A percentile compares a stretch with the other conserved stretches of the same genome.
phyloP scores from a whole-genome alignment of 2,329 filamentous ascomycete genomes.

The Aureobasidium sp. region DNA sequence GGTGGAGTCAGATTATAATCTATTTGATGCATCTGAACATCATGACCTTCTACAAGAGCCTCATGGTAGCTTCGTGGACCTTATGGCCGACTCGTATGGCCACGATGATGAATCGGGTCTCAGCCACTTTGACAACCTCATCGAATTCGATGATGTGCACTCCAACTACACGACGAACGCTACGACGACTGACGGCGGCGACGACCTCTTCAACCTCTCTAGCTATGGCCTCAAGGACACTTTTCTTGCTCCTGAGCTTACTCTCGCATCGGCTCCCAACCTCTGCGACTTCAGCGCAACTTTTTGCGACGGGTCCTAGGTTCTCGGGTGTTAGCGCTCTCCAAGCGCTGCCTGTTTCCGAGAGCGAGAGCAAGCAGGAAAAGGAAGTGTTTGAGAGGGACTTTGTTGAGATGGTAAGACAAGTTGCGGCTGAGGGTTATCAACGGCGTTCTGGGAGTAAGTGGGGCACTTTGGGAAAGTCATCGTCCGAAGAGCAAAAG shows the following conservation, averaged over 20 bases:
- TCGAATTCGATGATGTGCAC: background rate
- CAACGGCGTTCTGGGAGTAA: conserved; percentile 12
- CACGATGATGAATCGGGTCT: conserved; percentile 10
- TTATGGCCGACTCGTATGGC: conserved; percentile 27
- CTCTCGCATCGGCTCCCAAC: conserved; percentile 13
- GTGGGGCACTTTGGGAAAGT: background rate
- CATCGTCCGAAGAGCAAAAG: conserved; percentile 8
- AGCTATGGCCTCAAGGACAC: conserved; percentile 9
- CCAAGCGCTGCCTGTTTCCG: conserved; percentile 13
- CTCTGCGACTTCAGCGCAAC: conserved; percentile 15
- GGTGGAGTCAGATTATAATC: conserved; percentile 18
- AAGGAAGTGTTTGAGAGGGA: conserved; percentile 9
- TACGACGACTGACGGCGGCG: background rate
- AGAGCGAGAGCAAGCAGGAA: conserved; percentile 9
- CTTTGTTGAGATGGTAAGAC: background rate
- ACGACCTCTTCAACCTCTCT: conserved; percentile 9
- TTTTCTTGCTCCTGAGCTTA: conserved; percentile 11
- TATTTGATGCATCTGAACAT: conserved; percentile 24
- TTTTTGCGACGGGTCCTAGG: conserved; percentile 16
- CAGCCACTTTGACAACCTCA: conserved; percentile 13
- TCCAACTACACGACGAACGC: conserved; percentile 10
- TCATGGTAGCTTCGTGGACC: conserved; percentile 26
- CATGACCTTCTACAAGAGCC: conserved; percentile 24
- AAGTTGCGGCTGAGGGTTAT: background rate
- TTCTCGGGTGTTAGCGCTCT: conserved; percentile 14